These are phyloP conservation scores for Xylariaceae sp. DNA, from an alignment of 2,329 filamentous ascomycete species.

Conservation along the genomic window DNA sequence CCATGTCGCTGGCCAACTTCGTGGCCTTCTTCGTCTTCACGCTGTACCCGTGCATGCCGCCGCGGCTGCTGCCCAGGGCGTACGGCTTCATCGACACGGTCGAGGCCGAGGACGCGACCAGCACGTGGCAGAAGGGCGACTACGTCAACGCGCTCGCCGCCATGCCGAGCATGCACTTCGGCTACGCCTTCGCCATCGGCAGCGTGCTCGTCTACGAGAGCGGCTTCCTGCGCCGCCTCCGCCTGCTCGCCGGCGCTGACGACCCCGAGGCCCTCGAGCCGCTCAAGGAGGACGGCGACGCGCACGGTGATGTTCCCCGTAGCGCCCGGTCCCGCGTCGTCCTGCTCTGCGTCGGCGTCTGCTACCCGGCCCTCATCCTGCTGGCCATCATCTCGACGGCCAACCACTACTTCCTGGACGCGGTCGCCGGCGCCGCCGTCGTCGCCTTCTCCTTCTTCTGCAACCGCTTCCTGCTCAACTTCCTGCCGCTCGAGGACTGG, in stretches of 20 bases:
- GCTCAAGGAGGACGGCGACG: conserved; percentile 8
- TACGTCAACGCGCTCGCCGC: conserved; percentile 52
- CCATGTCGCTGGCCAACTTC: conserved; percentile 39
- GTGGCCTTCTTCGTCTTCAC: conserved; percentile 41
- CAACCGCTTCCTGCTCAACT: conserved; percentile 46
- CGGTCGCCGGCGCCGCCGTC: conserved; percentile 54
- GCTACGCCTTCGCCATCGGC: conserved; percentile 48
- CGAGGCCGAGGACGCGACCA: conserved; percentile 35
- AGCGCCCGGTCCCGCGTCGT: conserved; percentile 10
- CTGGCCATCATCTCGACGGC: conserved; percentile 53
- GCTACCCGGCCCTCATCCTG: conserved; percentile 46
- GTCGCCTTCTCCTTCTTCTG: conserved; percentile 51
- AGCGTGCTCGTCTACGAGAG: conserved; percentile 46
- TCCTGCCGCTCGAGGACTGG: conserved; percentile 58
- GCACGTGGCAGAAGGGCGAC: conserved; percentile 46
- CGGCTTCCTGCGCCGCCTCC: conserved; percentile 34
- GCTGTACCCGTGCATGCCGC: conserved; percentile 39
- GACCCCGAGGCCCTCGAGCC: conserved; percentile 12
- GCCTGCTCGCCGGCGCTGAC: conserved; percentile 8
- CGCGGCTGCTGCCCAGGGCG: conserved; percentile 36
- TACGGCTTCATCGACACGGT: conserved; percentile 38
- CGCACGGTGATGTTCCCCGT: conserved; percentile 14
- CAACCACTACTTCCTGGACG: conserved; percentile 59
- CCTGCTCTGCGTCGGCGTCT: conserved; percentile 31
- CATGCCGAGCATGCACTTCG: conserved; percentile 51